Percentiles rank a stretch among this genome's conserved stretches.
Evolutionary conservation across 1,284 basidiomycete genomes (phyloP).

Genomic region (Bondarzewia mesenterica): DNA sequence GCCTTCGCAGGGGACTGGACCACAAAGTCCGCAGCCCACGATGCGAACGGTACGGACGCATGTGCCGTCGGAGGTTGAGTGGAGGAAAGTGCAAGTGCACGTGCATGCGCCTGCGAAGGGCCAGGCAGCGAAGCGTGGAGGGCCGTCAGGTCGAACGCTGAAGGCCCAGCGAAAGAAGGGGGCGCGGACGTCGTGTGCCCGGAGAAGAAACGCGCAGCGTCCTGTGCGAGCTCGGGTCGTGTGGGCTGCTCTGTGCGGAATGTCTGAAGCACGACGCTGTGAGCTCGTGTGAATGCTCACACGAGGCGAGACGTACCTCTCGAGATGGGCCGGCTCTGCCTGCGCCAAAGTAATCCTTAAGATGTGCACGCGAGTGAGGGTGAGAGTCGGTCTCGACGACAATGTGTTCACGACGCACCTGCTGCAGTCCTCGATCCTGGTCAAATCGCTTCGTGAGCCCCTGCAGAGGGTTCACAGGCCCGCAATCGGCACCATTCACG

Average conservation of each 20-base stretch:
- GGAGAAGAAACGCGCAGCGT: conserved; percentile 64
- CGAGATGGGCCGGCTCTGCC: conserved; percentile 48
- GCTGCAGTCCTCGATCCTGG: conserved; percentile 69
- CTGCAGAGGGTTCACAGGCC: conserved; percentile 76
- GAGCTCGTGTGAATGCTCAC: conserved; percentile 10
- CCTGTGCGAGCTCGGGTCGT: conserved; percentile 42
- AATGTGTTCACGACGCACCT: conserved; percentile 36
- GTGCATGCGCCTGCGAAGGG: conserved; percentile 4
- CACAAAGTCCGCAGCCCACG: conserved; percentile 61
- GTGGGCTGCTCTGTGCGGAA: conserved; percentile 50
- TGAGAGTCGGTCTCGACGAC: neutral
- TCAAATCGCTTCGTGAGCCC: conserved; percentile 71
- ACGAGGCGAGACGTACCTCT: conserved; percentile 32
- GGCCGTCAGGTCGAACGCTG: conserved; percentile 49
- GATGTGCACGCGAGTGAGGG: neutral
- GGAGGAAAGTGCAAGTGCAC: conserved; percentile 15
- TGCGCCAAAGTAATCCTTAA: conserved; percentile 59
- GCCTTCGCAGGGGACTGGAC: conserved; percentile 15
- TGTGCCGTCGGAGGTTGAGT: conserved; percentile 22
- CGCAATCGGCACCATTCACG: conserved; percentile 67
- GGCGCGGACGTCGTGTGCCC: conserved; percentile 19
- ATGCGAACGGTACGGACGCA: conserved; percentile 19
- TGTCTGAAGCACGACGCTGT: conserved; percentile 26
- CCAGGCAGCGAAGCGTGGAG: conserved; percentile 46
- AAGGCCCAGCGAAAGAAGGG: conserved; percentile 23